These are phyloP conservation scores for Colletotrichum orchidophilum DNA, from an alignment of 2,329 filamentous ascomycete species.

Conservation along the genomic window DNA sequence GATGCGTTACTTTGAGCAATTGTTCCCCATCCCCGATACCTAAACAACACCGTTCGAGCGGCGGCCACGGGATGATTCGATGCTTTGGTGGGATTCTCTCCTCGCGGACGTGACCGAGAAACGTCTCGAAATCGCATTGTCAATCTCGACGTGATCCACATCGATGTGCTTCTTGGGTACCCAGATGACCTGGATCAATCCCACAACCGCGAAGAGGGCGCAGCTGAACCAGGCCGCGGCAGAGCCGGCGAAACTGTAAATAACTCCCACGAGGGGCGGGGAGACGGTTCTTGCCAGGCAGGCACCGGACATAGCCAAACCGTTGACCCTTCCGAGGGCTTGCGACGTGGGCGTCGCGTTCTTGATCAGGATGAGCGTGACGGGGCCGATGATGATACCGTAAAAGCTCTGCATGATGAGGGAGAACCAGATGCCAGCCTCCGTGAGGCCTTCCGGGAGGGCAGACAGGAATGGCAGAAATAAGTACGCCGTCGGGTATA, in stretches of 20 bases:
- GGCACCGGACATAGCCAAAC: conserved; percentile 76
- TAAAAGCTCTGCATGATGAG: conserved; percentile 73
- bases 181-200: conserved; percentile 31
- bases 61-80: conserved; percentile 20
- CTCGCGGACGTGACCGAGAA: conserved; percentile 20
- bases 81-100: conserved; percentile 8
- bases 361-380: conserved; percentile 77
- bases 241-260: conserved; percentile 69
- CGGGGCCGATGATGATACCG: conserved; percentile 74
- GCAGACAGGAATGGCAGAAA: conserved; percentile 74
- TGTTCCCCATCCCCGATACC: background rate
- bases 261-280: conserved; percentile 72
- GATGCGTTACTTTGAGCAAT: background rate
- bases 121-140: conserved; percentile 19
- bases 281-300: conserved; percentile 76
- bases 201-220: conserved; percentile 21
- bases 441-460: conserved; percentile 61
- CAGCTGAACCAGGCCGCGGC: conserved; percentile 54
- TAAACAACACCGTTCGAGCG: background rate
- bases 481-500: conserved; percentile 75
- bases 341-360: conserved; percentile 72
- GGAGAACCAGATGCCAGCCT: conserved; percentile 72
- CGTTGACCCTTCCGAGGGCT: conserved; percentile 76
- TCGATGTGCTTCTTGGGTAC: conserved; percentile 36
- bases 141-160: conserved; percentile 34